Percentiles rank a stretch among this genome's conserved stretches.
These are phyloP conservation scores for Calendula officinalis DNA, from an alignment of 129 eudicot genomes.

Conservation along the genomic window DNA sequence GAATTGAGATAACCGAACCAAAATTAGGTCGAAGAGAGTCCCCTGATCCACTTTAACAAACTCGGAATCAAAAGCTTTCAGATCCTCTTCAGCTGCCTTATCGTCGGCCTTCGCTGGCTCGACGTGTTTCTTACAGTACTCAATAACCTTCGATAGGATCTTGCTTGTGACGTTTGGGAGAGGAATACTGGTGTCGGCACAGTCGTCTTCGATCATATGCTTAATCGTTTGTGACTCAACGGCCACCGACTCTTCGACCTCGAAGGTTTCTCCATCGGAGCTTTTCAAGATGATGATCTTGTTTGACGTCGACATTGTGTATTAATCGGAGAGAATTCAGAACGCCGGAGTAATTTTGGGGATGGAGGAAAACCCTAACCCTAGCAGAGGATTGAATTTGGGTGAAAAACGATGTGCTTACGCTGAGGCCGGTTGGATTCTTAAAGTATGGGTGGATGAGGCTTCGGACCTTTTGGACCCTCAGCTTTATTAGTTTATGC, in stretches of 20 bases:
- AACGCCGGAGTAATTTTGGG: constrained; percentile 19
- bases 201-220: constrained; percentile 43
- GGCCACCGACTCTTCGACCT: constrained; percentile 43
- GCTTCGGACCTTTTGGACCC: neutral
- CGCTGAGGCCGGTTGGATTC: neutral
- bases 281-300: constrained; percentile 33
- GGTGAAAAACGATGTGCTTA: neutral
- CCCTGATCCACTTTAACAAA: constrained; percentile 54
- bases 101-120: constrained; percentile 38
- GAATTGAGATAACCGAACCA: constrained; percentile 19
- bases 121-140: constrained; percentile 46
- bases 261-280: constrained; percentile 47
- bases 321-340: constrained; percentile 3
- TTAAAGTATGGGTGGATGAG: neutral
- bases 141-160: constrained; percentile 41
- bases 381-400: constrained; percentile 11
- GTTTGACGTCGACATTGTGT: constrained; percentile 14
- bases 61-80: constrained; percentile 43
- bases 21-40: constrained; percentile 41
- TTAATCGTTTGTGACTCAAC: constrained; percentile 43
- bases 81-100: constrained; percentile 41
- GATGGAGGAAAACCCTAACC: constrained; percentile 20
- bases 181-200: constrained; percentile 41
- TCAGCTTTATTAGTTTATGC: neutral
- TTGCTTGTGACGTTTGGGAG: constrained; percentile 40